Evolutionary conservation across 352 stramenopile species (phyloP).

Genomic region (Phytophthora capsici): DNA sequence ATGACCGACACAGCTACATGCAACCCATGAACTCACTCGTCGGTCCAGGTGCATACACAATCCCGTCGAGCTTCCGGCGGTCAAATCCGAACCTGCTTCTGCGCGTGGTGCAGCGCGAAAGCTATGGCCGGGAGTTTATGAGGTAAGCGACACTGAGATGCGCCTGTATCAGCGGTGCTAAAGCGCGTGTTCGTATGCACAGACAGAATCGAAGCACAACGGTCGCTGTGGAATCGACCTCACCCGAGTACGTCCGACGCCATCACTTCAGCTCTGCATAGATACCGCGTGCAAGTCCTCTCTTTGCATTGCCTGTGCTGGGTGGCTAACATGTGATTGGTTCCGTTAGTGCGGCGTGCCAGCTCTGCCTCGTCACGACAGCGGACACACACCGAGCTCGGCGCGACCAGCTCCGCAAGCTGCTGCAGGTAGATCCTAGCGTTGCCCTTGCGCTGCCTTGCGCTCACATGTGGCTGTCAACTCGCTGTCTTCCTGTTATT

Average conservation of each 20-base stretch:
- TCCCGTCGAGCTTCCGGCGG: constrained; percentile 61
- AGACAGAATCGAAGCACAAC: constrained; percentile 34
- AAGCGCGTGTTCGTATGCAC: constrained; percentile 13
- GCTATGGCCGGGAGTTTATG: constrained; percentile 66
- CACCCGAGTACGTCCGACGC: constrained; percentile 14
- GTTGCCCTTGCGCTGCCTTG: neutral
- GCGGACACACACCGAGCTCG: constrained; percentile 43
- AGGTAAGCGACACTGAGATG: constrained; percentile 32
- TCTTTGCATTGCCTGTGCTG: constrained; percentile 21
- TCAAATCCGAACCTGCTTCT: constrained; percentile 42
- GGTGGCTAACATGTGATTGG: constrained; percentile 33
- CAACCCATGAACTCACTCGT: constrained; percentile 49
- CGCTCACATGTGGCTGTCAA: constrained; percentile 2
- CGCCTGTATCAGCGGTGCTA: constrained; percentile 12
- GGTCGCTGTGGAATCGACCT: neutral
- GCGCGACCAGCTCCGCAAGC: constrained; percentile 41
- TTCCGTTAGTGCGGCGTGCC: constrained; percentile 24
- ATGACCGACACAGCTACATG: constrained; percentile 60
- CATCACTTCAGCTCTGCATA: constrained; percentile 23
- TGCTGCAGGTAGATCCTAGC: constrained; percentile 12
- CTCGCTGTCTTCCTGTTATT: constrained; percentile 9
- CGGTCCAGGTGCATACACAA: constrained; percentile 61
- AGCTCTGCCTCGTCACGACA: constrained; percentile 36
- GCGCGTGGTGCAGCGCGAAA: constrained; percentile 52
- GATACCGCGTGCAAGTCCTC: constrained; percentile 10